Evolutionary conservation across 352 stramenopile genomes (phyloP).

Genomic region (Blastocystis sp.): DNA sequence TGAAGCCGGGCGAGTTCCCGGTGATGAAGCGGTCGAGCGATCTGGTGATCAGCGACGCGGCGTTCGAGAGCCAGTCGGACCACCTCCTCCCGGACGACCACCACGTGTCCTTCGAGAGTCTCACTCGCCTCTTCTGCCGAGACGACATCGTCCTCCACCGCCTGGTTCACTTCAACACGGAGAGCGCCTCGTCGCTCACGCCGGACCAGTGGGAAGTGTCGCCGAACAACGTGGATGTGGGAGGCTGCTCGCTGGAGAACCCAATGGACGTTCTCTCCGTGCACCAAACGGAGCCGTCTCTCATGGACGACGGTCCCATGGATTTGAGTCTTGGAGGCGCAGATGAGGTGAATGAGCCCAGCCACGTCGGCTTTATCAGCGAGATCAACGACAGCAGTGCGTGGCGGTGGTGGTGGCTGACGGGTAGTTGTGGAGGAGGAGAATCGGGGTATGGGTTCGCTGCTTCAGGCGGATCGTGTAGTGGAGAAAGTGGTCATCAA

Average conservation of each 20-base stretch:
- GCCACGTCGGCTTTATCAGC: conserved; percentile 26
- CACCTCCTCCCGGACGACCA: conserved; percentile 48
- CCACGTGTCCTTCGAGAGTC: conserved; percentile 3
- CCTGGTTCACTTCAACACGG: not conserved
- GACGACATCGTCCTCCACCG: conserved; percentile 10
- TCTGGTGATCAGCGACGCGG: not conserved
- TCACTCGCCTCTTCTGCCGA: not conserved
- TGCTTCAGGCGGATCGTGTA: conserved; percentile 17
- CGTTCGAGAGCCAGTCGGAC: not conserved
- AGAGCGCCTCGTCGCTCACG: not conserved
- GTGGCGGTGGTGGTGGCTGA: not conserved
- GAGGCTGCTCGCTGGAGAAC: conserved; percentile 15
- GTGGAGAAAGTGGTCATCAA: not conserved
- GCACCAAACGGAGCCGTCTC: not conserved
- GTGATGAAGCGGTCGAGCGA: not conserved
- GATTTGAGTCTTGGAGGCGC: not conserved
- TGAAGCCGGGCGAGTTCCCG: not conserved
- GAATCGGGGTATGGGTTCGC: not conserved
- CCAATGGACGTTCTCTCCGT: conserved; percentile 22
- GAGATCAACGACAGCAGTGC: conserved; percentile 24
- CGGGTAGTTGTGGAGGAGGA: not conserved
- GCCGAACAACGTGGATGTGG: conserved; percentile 26
- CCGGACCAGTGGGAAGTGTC: conserved; percentile 41
- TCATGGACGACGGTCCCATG: not conserved
- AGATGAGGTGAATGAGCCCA: not conserved